Evolutionary conservation across 768 basidiomycete genomes (phyloP).

Genomic region (Phanerochaete sordida): DNA sequence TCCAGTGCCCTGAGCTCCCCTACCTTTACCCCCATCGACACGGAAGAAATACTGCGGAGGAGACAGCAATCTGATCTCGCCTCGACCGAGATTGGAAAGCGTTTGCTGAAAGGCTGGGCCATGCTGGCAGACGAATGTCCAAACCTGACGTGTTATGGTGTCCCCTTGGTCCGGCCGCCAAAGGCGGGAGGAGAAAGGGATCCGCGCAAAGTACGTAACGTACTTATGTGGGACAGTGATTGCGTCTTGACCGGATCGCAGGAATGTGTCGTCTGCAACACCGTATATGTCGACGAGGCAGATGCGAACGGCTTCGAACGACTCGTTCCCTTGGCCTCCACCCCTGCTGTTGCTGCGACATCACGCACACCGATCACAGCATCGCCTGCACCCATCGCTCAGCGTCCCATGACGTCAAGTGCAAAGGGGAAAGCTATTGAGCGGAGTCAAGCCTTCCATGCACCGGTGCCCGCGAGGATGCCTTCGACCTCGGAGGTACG

Average conservation of each 20-base stretch:
- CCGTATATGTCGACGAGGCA: constrained; percentile 52
- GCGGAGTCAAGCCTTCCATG: background rate
- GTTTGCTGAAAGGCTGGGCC: constrained; percentile 79
- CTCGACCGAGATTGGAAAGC: constrained; percentile 74
- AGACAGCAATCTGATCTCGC: constrained; percentile 81
- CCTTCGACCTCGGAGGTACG: background rate
- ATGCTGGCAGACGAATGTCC: constrained; percentile 89
- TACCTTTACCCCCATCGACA: constrained; percentile 58
- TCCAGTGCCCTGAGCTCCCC: constrained; percentile 61
- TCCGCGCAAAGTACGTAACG: constrained; percentile 55
- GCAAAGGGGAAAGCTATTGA: background rate
- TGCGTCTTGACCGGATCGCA: constrained; percentile 22
- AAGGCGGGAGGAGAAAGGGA: constrained; percentile 57
- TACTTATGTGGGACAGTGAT: background rate
- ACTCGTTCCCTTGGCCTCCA: constrained; percentile 6
- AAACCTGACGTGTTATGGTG: constrained; percentile 63
- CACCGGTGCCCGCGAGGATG: background rate
- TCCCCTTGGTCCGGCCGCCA: constrained; percentile 82
- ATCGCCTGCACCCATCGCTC: background rate
- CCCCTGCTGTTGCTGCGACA: background rate
- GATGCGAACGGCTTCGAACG: constrained; percentile 49
- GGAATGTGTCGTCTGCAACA: constrained; percentile 79
- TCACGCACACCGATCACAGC: background rate
- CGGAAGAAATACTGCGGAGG: constrained; percentile 60
- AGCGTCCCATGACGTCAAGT: background rate